A percentile compares a stretch with the other conserved stretches of the same genome.
These are phyloP conservation scores for Claviceps capensis DNA, from an alignment of 2,329 filamentous ascomycete species.

Conservation along the genomic window DNA sequence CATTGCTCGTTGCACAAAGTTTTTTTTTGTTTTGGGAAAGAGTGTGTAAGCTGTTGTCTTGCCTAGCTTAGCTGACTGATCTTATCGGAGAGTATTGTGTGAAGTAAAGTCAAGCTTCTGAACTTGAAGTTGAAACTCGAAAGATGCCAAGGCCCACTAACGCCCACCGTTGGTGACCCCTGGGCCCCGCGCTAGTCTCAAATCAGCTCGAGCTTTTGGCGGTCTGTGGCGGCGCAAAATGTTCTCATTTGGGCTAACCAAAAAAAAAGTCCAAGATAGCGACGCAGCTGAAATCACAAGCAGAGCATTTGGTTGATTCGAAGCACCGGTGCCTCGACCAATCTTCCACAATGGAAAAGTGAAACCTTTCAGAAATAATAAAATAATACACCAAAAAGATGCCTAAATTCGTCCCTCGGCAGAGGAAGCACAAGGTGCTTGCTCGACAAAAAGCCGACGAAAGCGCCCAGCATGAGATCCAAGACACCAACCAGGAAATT, in stretches of 20 bases:
- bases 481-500: constrained; percentile 23
- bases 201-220: constrained; percentile 17
- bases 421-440: constrained; percentile 55
- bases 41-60: background rate
- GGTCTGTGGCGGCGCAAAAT: constrained; percentile 23
- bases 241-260: constrained; percentile 10
- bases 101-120: too few relatives aligned
- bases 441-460: constrained; percentile 44
- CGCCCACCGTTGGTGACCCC: background rate
- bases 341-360: background rate
- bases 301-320: constrained; percentile 11
- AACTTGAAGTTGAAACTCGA: background rate
- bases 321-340: constrained; percentile 3
- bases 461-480: constrained; percentile 25
- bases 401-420: constrained; percentile 47
- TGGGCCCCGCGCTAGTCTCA: constrained; percentile 22
- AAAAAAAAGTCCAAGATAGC: background rate
- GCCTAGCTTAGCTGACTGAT: background rate
- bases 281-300: background rate
- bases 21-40: constrained; percentile 3
- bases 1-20: constrained; percentile 9
- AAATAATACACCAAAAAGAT: constrained; percentile 17
- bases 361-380: background rate
- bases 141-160: background rate
- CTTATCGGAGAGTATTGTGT: background rate